Conservation (phyloP, 495 filamentous ascomycete genomes). For the Hypoxylon cercidicola region DNA sequence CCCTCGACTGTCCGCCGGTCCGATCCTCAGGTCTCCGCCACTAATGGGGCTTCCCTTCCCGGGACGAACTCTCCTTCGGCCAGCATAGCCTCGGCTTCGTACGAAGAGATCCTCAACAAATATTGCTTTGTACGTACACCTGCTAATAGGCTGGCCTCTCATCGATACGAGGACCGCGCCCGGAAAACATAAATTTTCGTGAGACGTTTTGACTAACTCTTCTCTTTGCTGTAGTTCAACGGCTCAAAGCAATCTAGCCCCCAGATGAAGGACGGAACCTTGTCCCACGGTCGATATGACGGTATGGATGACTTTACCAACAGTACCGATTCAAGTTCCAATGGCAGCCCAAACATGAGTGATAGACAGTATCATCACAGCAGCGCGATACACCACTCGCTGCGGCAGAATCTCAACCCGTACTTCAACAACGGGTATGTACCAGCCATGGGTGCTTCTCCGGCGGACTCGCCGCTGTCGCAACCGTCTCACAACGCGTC, state of each 20-base stretch:
- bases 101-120: conserved; percentile 94
- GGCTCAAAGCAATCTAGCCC: conserved; percentile 56
- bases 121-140: conserved; percentile 95
- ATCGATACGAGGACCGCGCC: conserved; percentile 40
- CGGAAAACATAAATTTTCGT: conserved; percentile 16
- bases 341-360: conserved; percentile 50
- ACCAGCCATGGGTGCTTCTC: conserved; percentile 44
- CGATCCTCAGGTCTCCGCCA: conserved; percentile 23
- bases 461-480: conserved; percentile 47
- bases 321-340: conserved; percentile 48
- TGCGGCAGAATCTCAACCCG: conserved; percentile 47
- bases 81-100: conserved; percentile 80
- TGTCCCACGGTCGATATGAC: conserved; percentile 47
- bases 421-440: conserved; percentile 47
- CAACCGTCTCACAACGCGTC: conserved; percentile 34
- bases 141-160: conserved; percentile 37
- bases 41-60: conserved; percentile 23
- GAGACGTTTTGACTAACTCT: conserved; percentile 33
- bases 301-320: conserved; percentile 46
- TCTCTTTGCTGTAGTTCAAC: conserved; percentile 51
- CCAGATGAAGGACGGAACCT: conserved; percentile 47
- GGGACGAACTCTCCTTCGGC: conserved; percentile 43
- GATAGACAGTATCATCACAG: conserved; percentile 44
- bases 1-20: conserved; percentile 13
- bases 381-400: conserved; percentile 53